Conservation (phyloP, 306 rosid species). For the Macrotyloma uniflorum region DNA sequence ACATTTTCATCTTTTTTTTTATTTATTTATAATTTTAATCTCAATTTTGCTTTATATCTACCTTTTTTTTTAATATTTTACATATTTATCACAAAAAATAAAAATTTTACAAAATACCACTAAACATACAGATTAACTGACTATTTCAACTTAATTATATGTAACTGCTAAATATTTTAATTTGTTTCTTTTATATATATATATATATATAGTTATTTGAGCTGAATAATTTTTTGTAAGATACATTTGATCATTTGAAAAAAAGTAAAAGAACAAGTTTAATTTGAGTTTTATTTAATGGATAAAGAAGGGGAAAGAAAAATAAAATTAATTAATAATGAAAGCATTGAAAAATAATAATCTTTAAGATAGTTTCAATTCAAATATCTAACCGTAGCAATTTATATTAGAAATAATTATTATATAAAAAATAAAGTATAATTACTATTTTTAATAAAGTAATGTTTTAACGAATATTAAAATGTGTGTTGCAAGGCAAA, state of each 20-base stretch:
- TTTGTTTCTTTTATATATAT: neutral
- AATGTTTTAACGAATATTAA: neutral
- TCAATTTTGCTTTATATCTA: neutral
- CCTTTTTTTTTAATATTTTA: neutral
- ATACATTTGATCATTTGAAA: no score
- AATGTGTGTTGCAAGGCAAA: neutral
- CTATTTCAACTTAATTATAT: neutral
- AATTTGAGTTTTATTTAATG: neutral
- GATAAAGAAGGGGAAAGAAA: neutral
- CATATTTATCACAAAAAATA: neutral
- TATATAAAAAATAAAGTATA: no score
- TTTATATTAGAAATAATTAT: no score
- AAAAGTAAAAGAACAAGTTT: neutral
- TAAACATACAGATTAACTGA: no score
- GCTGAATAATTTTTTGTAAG: no score
- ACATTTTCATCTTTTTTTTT: neutral
- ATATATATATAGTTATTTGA: no score
- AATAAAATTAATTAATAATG: neutral
- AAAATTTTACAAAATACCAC: neutral
- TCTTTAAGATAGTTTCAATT: no score
- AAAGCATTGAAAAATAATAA: neutral
- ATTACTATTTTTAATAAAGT: no score
- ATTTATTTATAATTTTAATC: neutral
- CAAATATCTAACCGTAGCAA: no score
- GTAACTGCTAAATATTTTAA: no score